Conservation (phyloP, 306 rosid genomes). For the Pyrus pyrifolia region DNA sequence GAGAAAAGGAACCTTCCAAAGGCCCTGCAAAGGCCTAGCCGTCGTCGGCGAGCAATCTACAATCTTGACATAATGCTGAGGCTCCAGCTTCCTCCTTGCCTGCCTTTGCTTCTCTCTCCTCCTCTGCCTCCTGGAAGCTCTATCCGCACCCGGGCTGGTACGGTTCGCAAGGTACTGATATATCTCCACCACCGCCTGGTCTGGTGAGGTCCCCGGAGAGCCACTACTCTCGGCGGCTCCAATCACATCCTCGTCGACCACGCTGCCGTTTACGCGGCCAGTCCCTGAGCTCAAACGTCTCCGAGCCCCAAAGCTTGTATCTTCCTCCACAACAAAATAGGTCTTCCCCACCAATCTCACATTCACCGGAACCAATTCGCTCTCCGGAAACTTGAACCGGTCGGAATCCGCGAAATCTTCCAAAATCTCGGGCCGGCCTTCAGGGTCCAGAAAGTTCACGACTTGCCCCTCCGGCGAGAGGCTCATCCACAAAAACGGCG, state of each 20-base stretch:
- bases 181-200: slow-evolving; percentile 63
- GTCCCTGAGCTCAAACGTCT: slow-evolving; percentile 36
- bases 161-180: slow-evolving; percentile 87
- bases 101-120: slow-evolving; percentile 65
- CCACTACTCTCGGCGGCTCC: slow-evolving; percentile 36
- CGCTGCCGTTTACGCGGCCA: slow-evolving; percentile 36
- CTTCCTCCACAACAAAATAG: slow-evolving; percentile 78
- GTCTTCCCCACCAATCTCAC: slow-evolving; percentile 70
- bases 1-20: slow-evolving; percentile 74
- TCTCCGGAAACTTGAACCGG: slow-evolving; percentile 16
- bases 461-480: slow-evolving; percentile 61
- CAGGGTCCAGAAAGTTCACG: slow-evolving; percentile 47
- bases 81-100: slow-evolving; percentile 69
- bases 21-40: slow-evolving; percentile 87
- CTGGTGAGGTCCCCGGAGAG: slow-evolving; percentile 68
- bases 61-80: slow-evolving; percentile 93
- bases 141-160: slow-evolving; percentile 67
- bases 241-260: slow-evolving; percentile 28
- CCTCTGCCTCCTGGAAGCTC: slow-evolving; percentile 69
- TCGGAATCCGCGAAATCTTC: slow-evolving; percentile 13
- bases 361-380: slow-evolving; percentile 49
- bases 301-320: slow-evolving; percentile 31
- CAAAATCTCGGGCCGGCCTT: slow-evolving; percentile 39
- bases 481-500: slow-evolving; percentile 59
- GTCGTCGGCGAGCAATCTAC: slow-evolving; percentile 66